Percentiles rank a stretch among this genome's conserved stretches.
These are phyloP conservation scores for Fusarium sp. DNA, from an alignment of 2,329 filamentous ascomycete genomes.

Conservation along the genomic window DNA sequence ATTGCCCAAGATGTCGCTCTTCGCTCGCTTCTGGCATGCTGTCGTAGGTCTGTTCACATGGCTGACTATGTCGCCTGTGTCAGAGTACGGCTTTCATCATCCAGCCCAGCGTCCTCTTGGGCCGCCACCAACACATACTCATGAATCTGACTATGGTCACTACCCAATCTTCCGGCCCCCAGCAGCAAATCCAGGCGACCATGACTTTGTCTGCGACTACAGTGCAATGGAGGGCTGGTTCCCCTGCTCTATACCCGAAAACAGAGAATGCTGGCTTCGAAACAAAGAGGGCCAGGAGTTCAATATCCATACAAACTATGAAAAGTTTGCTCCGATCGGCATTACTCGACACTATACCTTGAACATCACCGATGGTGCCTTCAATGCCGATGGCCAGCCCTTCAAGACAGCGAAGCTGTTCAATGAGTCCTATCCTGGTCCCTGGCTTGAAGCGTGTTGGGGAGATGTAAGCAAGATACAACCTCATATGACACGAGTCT, in stretches of 20 bases:
- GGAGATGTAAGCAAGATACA: conserved; percentile 34
- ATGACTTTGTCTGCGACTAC: conserved; percentile 43
- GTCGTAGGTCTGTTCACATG: conserved; percentile 32
- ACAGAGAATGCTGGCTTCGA: conserved; percentile 44
- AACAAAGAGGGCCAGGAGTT: conserved; percentile 35
- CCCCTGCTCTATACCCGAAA: conserved; percentile 38
- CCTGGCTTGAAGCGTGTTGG: conserved; percentile 46
- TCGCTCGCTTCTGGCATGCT: conserved; percentile 33
- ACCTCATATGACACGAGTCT: accelerated
- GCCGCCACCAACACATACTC: not conserved
- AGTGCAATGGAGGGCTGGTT: conserved; percentile 39
- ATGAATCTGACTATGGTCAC: not conserved
- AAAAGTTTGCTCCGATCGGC: conserved; percentile 32
- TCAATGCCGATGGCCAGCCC: conserved; percentile 39
- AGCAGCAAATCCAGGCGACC: conserved; percentile 11
- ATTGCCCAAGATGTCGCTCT: conserved; percentile 26
- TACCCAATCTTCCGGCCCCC: conserved; percentile 27
- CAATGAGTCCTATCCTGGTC: conserved; percentile 42
- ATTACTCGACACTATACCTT: conserved; percentile 38
- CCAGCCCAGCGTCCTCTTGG: conserved; percentile 25
- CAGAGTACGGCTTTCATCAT: conserved; percentile 1
- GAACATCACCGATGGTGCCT: conserved; percentile 24
- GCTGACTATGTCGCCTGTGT: conserved; percentile 33
- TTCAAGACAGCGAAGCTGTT: conserved; percentile 41
- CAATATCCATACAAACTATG: conserved; percentile 45